Evolutionary conservation across 1,284 basidiomycete genomes (phyloP), one percentile per base, ranked within the genome.

Genomic region (Trichosporon ovoides): DNA sequence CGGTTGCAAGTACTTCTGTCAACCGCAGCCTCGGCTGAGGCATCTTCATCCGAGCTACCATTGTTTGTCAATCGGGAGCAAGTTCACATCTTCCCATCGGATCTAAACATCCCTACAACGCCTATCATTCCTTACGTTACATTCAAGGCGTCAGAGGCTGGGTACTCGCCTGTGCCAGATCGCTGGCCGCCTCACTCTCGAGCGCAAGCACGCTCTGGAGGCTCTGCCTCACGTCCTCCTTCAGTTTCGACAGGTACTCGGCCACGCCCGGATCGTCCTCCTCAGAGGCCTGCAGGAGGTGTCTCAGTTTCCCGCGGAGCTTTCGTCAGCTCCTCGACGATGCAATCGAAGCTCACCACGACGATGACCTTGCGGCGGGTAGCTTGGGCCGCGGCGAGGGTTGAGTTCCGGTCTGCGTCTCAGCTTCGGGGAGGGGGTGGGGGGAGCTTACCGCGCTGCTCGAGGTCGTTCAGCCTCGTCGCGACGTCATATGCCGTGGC

Each of bases 401-500:
- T 59, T 18, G 55, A 40, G 40, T 61, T 61, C 4, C 60, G 60
- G 9, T 38, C 59, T 64, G 50, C n/a, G 2, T 11, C 33, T 58
- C 34, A 58, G 43, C 18, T n/a, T n/a, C n/a, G n/a, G n/a, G n/a
- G n/a, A n/a, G n/a, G n/a, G n/a, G n/a, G n/a, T n/a, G n/a, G n/a
- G n/a, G n/a, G n/a, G n/a, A n/a, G n/a, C n/a, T 54, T 24, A 61
- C 83, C 79, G 57, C 79, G 80, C 2, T 81, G 79, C 56, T 90
- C 85, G 14, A 87, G 72, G 19, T 82, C 81, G 3, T 81, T 78
- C 7, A 95, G 81, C 18, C 78, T 79, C 12, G 78, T 77, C 1
- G 90, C 83, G 0, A 91, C 83, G 56, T 83, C 78, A 57, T 77
- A 81, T 7, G 83, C 86, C 69, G 86, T 85, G 1, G 67, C 63